phyloP scores from a whole-genome alignment of 495 filamentous ascomycete species.

The Halenospora varia region DNA sequence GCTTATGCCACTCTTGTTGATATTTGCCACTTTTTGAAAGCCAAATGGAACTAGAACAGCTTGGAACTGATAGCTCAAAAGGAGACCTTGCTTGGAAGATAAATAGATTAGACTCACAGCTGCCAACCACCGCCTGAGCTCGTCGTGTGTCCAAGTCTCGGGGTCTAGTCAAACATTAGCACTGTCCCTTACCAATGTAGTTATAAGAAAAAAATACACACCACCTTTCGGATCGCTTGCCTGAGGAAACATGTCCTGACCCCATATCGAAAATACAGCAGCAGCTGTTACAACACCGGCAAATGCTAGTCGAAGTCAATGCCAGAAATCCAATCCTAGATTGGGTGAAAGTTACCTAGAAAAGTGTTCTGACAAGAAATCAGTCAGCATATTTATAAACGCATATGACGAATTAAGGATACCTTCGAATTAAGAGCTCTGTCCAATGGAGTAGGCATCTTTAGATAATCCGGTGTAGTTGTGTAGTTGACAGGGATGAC shows the following conservation, averaged over 20 bases:
- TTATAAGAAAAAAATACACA: conserved; percentile 24
- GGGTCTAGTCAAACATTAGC: conserved; percentile 44
- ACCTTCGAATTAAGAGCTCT: conserved; percentile 77
- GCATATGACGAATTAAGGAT: conserved; percentile 23
- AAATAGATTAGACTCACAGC: conserved; percentile 52
- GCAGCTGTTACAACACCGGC: conserved; percentile 80
- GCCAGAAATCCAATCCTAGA: neutral
- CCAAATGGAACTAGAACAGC: too few species aligned
- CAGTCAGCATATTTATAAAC: conserved; percentile 8
- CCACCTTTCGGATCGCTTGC: conserved; percentile 72
- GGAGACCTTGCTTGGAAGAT: too few species aligned
- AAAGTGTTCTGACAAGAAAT: conserved; percentile 36
- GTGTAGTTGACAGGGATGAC: conserved; percentile 2
- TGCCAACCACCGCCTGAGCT: conserved; percentile 70
- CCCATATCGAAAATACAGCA: conserved; percentile 80
- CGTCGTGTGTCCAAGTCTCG: conserved; percentile 65
- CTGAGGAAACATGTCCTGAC: conserved; percentile 71
- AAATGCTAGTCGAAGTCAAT: conserved; percentile 50
- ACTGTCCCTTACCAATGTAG: neutral
- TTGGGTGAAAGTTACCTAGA: conserved; percentile 43
- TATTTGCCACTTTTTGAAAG: too few species aligned
- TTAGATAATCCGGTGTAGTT: conserved; percentile 14
- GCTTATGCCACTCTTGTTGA: too few species aligned
- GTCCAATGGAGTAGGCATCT: conserved; percentile 73
- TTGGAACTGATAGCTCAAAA: too few species aligned